These are phyloP conservation scores for Venturia aucupariae DNA, from an alignment of 2,329 filamentous ascomycete genomes.

Conservation along the genomic window DNA sequence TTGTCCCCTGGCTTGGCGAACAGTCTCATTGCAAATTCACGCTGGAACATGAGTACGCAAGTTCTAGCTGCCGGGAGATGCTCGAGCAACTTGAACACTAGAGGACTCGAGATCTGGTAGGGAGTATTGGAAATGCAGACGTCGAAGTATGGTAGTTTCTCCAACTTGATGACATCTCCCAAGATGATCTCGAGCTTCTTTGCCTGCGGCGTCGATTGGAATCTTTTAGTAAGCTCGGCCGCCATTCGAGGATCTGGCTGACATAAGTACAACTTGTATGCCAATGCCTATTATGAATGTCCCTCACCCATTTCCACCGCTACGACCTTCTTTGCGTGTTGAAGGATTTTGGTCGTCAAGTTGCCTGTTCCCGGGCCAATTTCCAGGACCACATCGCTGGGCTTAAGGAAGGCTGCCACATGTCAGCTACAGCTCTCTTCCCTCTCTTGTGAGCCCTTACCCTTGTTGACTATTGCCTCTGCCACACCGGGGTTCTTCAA, in stretches of 20 bases:
- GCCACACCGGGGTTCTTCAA: slow-evolving; percentile 85
- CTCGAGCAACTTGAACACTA: slow-evolving; percentile 83
- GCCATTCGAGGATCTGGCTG: slow-evolving; percentile 77
- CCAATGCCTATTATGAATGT: no score
- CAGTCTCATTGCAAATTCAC: slow-evolving; percentile 84
- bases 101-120: slow-evolving; percentile 75
- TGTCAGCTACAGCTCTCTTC: not conserved
- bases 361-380: slow-evolving; percentile 86
- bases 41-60: slow-evolving; percentile 92
- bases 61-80: slow-evolving; percentile 72
- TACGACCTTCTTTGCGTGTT: slow-evolving; percentile 73
- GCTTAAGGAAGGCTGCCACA: slow-evolving; percentile 62
- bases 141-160: slow-evolving; percentile 68
- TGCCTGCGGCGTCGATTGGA: slow-evolving; percentile 78
- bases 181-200: slow-evolving; percentile 80
- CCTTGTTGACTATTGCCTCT: slow-evolving; percentile 71
- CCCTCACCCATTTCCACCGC: slow-evolving; percentile 62
- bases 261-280: not conserved
- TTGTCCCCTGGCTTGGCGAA: slow-evolving; percentile 82
- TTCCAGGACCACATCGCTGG: slow-evolving; percentile 81
- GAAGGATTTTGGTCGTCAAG: slow-evolving; percentile 79
- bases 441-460: not conserved
- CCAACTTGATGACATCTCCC: slow-evolving; percentile 83
- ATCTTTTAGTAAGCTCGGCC: slow-evolving; percentile 85
- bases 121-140: slow-evolving; percentile 75